phyloP scores from a whole-genome alignment of 106 monocot genomes.

The Vanilla planifolia region DNA sequence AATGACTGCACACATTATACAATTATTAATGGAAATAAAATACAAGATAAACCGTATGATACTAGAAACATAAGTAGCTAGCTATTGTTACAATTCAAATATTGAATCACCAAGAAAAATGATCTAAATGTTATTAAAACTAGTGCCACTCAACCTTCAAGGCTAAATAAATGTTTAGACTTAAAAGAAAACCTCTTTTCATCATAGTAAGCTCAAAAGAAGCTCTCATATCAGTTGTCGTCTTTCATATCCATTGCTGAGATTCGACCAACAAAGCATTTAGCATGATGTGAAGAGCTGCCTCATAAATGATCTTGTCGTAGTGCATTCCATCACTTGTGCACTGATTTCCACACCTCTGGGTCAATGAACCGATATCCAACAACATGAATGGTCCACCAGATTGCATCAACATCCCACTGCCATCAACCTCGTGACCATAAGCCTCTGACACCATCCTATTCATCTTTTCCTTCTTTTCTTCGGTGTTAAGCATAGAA shows the following conservation, averaged over 20 bases:
- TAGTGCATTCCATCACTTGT: slow-evolving; percentile 94
- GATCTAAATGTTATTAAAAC: no score
- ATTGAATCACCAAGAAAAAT: no score
- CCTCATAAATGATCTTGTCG: slow-evolving; percentile 60
- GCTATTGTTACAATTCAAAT: no score
- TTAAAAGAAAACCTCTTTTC: background rate
- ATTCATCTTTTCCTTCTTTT: slow-evolving; percentile 74
- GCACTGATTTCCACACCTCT: slow-evolving; percentile 54
- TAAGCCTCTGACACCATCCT: slow-evolving; percentile 28
- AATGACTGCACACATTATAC: no score
- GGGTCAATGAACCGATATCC: slow-evolving; percentile 55
- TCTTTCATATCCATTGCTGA: slow-evolving; percentile 31
- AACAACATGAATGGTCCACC: slow-evolving; percentile 63
- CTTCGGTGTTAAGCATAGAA: slow-evolving; percentile 58
- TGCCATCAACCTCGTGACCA: slow-evolving; percentile 26
- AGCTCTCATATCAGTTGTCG: background rate
- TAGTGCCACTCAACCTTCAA: no score
- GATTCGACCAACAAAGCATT: slow-evolving; percentile 71
- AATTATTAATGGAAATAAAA: no score
- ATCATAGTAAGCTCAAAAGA: background rate
- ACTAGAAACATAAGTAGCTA: no score
- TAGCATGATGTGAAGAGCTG: slow-evolving; percentile 77
- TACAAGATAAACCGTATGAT: no score
- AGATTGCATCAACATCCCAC: slow-evolving; percentile 31
- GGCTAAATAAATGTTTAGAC: no score